Evolutionary conservation across 2,329 filamentous ascomycete species (phyloP).

Genomic region (Penicillium decumbens): DNA sequence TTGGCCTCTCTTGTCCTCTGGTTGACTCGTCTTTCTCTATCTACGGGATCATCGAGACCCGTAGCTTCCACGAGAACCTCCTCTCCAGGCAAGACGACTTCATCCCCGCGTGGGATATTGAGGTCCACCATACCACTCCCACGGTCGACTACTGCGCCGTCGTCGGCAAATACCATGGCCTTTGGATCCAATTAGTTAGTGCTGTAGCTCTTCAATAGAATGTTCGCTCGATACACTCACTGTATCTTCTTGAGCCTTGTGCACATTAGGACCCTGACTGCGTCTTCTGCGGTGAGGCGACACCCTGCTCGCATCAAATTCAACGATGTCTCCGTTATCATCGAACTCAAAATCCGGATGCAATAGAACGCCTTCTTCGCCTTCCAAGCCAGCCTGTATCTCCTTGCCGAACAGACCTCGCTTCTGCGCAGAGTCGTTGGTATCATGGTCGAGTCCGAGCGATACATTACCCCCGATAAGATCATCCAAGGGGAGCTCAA

Average conservation of each 20-base stretch:
- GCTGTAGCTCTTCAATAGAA: background rate
- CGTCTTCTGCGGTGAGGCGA: constrained; percentile 13
- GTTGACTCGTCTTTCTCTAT: constrained; percentile 25
- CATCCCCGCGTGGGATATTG: background rate
- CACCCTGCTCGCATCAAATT: constrained; percentile 31
- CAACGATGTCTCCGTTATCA: constrained; percentile 56
- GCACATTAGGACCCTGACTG: background rate
- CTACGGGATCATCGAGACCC: background rate
- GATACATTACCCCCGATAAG: constrained; percentile 37
- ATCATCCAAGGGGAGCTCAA: constrained; percentile 49
- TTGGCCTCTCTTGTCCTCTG: constrained; percentile 35
- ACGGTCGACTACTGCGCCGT: background rate
- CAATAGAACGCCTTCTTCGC: constrained; percentile 46
- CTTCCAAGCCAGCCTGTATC: constrained; percentile 28
- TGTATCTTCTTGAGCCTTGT: background rate
- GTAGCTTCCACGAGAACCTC: background rate
- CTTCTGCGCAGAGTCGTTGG: constrained; percentile 36
- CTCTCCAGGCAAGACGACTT: background rate
- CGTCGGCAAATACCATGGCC: background rate
- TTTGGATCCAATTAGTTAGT: background rate
- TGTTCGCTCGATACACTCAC: background rate
- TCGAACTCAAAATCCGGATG: constrained; percentile 60
- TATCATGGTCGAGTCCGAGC: constrained; percentile 42
- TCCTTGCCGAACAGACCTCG: constrained; percentile 27
- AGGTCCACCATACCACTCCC: background rate